Conservation (phyloP, 176 grass and related monocot species). For the Rhipidocladum racemiflorum region DNA sequence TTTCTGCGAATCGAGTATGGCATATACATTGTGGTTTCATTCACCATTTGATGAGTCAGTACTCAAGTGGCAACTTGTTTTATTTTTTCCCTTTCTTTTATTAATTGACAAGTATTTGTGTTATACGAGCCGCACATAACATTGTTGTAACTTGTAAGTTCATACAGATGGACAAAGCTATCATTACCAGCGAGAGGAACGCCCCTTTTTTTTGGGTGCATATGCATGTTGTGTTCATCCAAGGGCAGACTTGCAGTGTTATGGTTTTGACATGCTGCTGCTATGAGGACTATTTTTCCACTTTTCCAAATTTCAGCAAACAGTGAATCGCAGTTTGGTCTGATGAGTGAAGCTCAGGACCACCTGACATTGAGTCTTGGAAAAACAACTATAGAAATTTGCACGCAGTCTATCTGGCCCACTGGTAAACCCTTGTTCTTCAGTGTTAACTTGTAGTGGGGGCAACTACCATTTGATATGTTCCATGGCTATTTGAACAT, state of each 20-base stretch:
- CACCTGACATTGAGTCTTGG: neutral
- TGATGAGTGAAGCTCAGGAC: neutral
- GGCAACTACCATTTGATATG: neutral
- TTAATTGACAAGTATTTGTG: neutral
- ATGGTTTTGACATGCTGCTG: neutral
- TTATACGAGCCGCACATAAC: constrained; percentile 16
- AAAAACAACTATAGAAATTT: neutral
- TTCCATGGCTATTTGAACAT: neutral
- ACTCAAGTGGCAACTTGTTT: neutral
- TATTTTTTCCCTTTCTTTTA: constrained; percentile 16
- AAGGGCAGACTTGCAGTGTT: constrained; percentile 4
- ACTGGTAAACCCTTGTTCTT: neutral
- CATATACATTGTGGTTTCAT: neutral
- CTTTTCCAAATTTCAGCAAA: neutral
- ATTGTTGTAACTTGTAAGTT: constrained; percentile 23
- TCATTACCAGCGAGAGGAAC: neutral
- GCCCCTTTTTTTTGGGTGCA: neutral
- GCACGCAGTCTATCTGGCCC: neutral
- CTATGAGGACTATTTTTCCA: neutral
- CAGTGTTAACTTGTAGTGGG: neutral
- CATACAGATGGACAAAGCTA: neutral
- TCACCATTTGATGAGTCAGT: neutral
- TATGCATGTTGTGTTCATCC: neutral
- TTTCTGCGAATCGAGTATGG: neutral
- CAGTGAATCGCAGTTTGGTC: neutral